phyloP scores from a whole-genome alignment of 169 alveolate genomes.

The Pseudocohnilembus persalinus region DNA sequence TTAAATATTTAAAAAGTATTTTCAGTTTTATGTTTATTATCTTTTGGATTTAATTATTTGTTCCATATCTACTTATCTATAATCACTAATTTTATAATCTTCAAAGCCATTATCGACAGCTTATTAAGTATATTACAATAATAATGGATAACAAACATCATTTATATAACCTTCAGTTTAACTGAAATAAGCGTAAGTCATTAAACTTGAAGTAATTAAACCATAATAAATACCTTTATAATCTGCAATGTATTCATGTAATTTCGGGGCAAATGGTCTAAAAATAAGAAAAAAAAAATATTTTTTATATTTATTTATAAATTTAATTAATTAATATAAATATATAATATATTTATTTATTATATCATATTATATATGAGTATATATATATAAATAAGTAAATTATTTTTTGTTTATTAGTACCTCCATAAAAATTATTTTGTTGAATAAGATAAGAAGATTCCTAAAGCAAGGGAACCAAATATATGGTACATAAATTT shows the following conservation, averaged over 20 bases:
- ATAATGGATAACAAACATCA: neutral
- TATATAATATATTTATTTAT: no score
- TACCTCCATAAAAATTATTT: neutral
- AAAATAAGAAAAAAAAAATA: no score
- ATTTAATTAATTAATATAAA: no score
- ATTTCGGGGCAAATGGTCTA: neutral
- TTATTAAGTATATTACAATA: neutral
- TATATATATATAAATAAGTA: no score
- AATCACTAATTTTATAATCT: neutral
- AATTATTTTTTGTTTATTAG: no score
- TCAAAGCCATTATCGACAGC: neutral
- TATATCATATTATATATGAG: no score
- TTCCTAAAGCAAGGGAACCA: neutral
- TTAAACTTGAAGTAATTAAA: neutral
- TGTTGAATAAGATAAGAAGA: neutral
- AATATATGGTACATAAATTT: neutral
- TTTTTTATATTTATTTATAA: no score
- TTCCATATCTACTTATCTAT: neutral
- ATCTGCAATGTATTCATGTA: neutral
- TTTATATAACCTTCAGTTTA: neutral
- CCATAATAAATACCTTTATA: neutral
- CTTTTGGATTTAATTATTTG: no score
- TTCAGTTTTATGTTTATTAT: no score
- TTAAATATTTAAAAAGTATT: no score
- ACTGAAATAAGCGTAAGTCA: neutral